Percentiles rank a stretch among this genome's conserved stretches.
These are phyloP conservation scores for Talaromyces rugulosus DNA, from an alignment of 2,329 filamentous ascomycete genomes.

Conservation along the genomic window DNA sequence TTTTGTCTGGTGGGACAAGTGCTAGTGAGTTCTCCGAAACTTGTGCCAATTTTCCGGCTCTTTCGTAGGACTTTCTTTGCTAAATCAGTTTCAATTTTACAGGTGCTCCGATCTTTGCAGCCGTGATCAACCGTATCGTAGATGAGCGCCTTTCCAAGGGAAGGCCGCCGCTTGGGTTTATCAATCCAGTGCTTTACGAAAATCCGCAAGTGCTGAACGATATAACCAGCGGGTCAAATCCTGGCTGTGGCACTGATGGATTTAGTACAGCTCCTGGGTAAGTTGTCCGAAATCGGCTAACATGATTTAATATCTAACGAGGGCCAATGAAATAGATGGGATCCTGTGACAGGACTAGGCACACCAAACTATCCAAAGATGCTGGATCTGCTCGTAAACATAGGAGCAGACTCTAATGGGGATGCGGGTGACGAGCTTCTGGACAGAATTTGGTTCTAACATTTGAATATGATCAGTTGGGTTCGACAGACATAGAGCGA, in stretches of 20 bases:
- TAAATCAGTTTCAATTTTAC: constrained; percentile 24
- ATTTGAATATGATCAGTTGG: no score
- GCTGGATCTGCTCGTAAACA: no score
- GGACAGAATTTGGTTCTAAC: no score
- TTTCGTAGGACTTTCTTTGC: no score
- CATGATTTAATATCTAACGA: no score
- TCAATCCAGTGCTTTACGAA: constrained; percentile 58
- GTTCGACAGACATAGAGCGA: no score
- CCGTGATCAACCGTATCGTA: constrained; percentile 59
- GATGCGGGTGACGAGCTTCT: no score
- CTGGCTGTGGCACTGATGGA: background rate
- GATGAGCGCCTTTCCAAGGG: constrained; percentile 54
- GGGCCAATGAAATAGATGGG: constrained; percentile 15
- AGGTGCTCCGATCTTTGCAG: constrained; percentile 52
- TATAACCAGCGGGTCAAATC: background rate
- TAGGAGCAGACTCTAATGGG: no score
- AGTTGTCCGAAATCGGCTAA: no score
- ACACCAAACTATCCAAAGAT: constrained; percentile 16
- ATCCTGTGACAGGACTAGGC: constrained; percentile 27
- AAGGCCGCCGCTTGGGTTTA: constrained; percentile 51
- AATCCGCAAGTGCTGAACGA: background rate
- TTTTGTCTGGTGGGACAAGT: constrained; percentile 13
- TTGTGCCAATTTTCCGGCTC: no score
- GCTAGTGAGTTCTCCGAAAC: constrained; percentile 24
- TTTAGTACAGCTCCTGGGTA: constrained; percentile 12